Base-by-base conservation (phyloP, 2,329 filamentous ascomycete genomes). In the Dactylellina haptotyla region DNA sequence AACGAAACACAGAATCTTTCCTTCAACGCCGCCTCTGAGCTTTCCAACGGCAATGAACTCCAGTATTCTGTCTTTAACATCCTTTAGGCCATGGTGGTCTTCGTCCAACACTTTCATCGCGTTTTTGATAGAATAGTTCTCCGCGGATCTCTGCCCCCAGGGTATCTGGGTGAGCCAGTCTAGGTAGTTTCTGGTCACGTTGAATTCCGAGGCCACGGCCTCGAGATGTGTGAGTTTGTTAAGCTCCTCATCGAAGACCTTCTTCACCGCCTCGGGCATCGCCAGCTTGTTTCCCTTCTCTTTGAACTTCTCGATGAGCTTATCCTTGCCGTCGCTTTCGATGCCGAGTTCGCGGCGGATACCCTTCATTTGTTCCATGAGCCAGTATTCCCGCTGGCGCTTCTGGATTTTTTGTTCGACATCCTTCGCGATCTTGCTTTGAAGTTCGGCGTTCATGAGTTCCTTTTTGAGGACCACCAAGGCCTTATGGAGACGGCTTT, bases 311-410 rank as follows among this genome's bases (percentile, higher is more conserved):
- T 98, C 95, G 0, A 99, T 91, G 10, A 99, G 85, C 83, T 98
- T 98, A 79, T 99, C 95, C 82, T 98, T 99, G 76, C 96, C 95
- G 79, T 99, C 95, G 4, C 92, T 96, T 80, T 99, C 96, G 59
- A 99, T 92, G 20, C 96, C 95, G 53, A 99, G 87, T 82, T 99
- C 95, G 69, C 95, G 87, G 69, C 92, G 90, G 79, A 99, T 99
- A 25, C 93, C 95, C 84, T 98, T 98, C 93, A 99, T 97, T 81
- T 99, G 96, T 82, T 99, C 95, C 92, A 97, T 96, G 50, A 99
- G 84, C 91, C 93, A 98, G 83, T 98, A 99, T 80, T 99, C 95
- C 58, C 95, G 89, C 81, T 99, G 95, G 28, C 94, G 89, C 83
- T 99, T 98, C 78, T 93, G 93, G 61, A 99, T 98, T 82, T 97